These are phyloP conservation scores for Chaetothyriales sp. DNA, from an alignment of 2,329 filamentous ascomycete species.

Conservation along the genomic window DNA sequence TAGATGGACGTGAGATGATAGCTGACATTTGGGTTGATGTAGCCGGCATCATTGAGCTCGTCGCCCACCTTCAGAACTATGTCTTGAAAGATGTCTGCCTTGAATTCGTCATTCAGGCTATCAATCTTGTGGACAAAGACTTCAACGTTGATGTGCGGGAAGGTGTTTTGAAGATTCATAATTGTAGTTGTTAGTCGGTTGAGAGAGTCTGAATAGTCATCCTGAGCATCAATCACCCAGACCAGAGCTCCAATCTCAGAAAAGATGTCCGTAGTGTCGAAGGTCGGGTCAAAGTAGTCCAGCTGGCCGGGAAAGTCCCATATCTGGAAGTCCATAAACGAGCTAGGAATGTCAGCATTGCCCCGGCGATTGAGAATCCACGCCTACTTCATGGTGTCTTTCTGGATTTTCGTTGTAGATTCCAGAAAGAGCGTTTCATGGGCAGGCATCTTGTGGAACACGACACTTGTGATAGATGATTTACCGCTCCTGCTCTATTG, in stretches of 20 bases:
- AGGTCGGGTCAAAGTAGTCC: slow-evolving; percentile 77
- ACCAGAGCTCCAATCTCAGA: slow-evolving; percentile 87
- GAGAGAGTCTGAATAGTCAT: slow-evolving; percentile 90
- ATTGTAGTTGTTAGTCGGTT: slow-evolving; percentile 78
- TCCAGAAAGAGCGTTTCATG: slow-evolving; percentile 93
- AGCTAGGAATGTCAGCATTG: slow-evolving; percentile 41
- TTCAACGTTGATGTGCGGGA: slow-evolving; percentile 90
- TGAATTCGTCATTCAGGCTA: slow-evolving; percentile 92
- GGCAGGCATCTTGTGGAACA: slow-evolving; percentile 96
- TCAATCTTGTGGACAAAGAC: slow-evolving; percentile 99
- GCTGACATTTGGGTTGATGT: slow-evolving; percentile 52
- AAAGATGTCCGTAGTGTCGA: slow-evolving; percentile 77
- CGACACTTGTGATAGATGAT: slow-evolving; percentile 94
- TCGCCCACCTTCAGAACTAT: slow-evolving; percentile 71
- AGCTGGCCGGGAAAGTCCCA: slow-evolving; percentile 96
- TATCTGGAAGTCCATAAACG: slow-evolving; percentile 98
- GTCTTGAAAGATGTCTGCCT: slow-evolving; percentile 88
- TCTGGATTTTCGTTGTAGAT: slow-evolving; percentile 86
- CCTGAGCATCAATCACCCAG: slow-evolving; percentile 97
- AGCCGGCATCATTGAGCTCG: slow-evolving; percentile 1
- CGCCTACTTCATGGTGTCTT: slow-evolving; percentile 83
- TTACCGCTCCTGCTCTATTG: slow-evolving; percentile 65
- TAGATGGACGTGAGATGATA: slow-evolving; percentile 98
- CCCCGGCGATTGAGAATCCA: not conserved
- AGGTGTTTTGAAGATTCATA: slow-evolving; percentile 71